A percentile compares a stretch with the other conserved stretches of the same genome.
Conservation (phyloP, 2,329 filamentous ascomycete genomes). For the Alternaria incomplexa region DNA sequence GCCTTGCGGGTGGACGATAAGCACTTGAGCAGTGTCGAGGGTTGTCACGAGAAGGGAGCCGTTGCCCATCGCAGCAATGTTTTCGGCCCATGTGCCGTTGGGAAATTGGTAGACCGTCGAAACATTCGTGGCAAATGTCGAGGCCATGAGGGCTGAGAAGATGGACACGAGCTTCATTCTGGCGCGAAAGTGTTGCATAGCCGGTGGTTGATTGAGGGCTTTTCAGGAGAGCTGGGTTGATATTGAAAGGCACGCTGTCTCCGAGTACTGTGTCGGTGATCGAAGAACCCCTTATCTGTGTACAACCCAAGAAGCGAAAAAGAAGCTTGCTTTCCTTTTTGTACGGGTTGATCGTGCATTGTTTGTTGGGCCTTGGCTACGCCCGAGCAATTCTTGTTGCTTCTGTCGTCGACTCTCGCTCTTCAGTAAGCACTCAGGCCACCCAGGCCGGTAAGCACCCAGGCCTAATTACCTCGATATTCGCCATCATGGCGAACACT, state of each 20-base stretch:
- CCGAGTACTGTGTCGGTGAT: background rate
- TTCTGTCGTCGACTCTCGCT: background rate
- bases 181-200: background rate
- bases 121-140: background rate
- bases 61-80: constrained; percentile 47
- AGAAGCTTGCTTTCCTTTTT: background rate
- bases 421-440: background rate
- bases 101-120: constrained; percentile 33
- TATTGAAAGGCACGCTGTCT: background rate
- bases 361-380: background rate
- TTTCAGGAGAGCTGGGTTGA: background rate
- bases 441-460: background rate
- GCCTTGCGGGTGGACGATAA: constrained; percentile 40
- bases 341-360: background rate
- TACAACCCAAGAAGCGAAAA: background rate
- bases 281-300: background rate
- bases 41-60: constrained; percentile 46
- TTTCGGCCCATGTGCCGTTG: constrained; percentile 44
- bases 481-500: background rate
- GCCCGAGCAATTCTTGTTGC: background rate
- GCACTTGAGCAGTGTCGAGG: constrained; percentile 41
- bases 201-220: background rate
- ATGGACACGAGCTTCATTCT: constrained; percentile 1
- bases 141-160: constrained; percentile 1
- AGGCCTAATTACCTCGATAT: background rate